Base-by-base conservation (phyloP, 805 yeast species). In the Candida ipomoeae region DNA sequence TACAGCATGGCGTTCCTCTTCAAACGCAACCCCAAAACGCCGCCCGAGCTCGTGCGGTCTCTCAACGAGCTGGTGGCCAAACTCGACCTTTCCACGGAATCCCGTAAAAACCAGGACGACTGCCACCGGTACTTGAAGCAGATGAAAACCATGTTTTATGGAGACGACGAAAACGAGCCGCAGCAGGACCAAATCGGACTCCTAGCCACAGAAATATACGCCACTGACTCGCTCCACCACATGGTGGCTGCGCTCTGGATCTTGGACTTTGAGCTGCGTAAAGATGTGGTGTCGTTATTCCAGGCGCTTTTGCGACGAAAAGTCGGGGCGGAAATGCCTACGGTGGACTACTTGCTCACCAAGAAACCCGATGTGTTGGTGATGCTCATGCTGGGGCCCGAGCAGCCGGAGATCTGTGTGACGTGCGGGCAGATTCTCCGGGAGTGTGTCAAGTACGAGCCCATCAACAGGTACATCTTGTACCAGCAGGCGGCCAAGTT, bases 1-100 rank as follows among this genome's bases (percentile, higher is more conserved):
- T 7, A 15, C 20, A 35, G 20, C 13, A 37, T 37, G 97, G 87
- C 97, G 11, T 92, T 92, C 62, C 74, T 94, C 59, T 92, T 94
- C 77, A 87, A 89, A 57, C 79, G 96, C 62, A 88, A 84, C 62
- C 96, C 96, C 8, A 90, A 89, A 66, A 84, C 96, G 0, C 96
- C 97, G 2, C 80, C 80, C 17, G 99, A 92, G 62, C 78, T 90
- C 51, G 85, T 89, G 3, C 78, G 88, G 44, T 82, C 84, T 6
- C 75, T 90, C 54, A 80, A 81, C 55, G 98, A 92, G 44, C 87
- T 82, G 60, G 75, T 90, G 10, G 63, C 74, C 14, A 86, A 86
- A 62, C 72, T 86, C 18, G 87, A 83, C 53, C 55, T 64, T 10
- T 59, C 70, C 6, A 61, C 61, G 31, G 82, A 79, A 53, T 46